A percentile compares a stretch with the other conserved stretches of the same genome.
phyloP scores from a whole-genome alignment of 2,329 filamentous ascomycete genomes.

The Talaromyces piceae region DNA sequence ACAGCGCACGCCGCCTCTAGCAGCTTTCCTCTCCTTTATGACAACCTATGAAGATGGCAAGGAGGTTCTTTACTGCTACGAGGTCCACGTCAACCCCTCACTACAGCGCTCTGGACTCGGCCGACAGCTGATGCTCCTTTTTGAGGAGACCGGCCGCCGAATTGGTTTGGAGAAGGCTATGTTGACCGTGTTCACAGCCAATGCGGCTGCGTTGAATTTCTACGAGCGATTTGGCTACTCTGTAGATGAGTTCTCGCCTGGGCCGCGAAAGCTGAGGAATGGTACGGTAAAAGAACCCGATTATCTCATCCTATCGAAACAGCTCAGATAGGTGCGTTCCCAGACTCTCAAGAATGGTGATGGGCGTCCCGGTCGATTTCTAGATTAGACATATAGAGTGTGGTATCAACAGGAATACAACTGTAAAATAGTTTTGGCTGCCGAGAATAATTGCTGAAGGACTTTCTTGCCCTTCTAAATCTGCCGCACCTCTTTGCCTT shows the following conservation, averaged over 20 bases:
- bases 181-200: slow-evolving; percentile 53
- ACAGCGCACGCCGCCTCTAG: slow-evolving; percentile 12
- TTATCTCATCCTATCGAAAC: slow-evolving; percentile 49
- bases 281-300: slow-evolving; percentile 43
- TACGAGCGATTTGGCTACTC: slow-evolving; percentile 46
- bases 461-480: slow-evolving; percentile 47
- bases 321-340: slow-evolving; percentile 15
- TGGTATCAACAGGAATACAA: no score
- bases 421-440: no score
- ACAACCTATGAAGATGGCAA: slow-evolving; percentile 48
- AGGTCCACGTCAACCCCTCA: slow-evolving; percentile 46
- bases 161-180: slow-evolving; percentile 49
- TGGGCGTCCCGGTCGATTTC: not conserved
- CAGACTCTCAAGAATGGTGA: not conserved
- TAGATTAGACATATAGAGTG: not conserved
- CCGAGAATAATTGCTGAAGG: not conserved
- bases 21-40: slow-evolving; percentile 49
- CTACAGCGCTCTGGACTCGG: slow-evolving; percentile 47
- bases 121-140: slow-evolving; percentile 40
- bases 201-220: slow-evolving; percentile 40
- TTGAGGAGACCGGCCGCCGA: slow-evolving; percentile 41
- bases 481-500: slow-evolving; percentile 77
- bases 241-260: slow-evolving; percentile 47
- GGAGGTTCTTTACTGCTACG: slow-evolving; percentile 57
- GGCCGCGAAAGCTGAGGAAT: slow-evolving; percentile 41